These are phyloP conservation scores for Cymbopogon citratus DNA, from an alignment of 176 grass and related monocot genomes.

Conservation along the genomic window DNA sequence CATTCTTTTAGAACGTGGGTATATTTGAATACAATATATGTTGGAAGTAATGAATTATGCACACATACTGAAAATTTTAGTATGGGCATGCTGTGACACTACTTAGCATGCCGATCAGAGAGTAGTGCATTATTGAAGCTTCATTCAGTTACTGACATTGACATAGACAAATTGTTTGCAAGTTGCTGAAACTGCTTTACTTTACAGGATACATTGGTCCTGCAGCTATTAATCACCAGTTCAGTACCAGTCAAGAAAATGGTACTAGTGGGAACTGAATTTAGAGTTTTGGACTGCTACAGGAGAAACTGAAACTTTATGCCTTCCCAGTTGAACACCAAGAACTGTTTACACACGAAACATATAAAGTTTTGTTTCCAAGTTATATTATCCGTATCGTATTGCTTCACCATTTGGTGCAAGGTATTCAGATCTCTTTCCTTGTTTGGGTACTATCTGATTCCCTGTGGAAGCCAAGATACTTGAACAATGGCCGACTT, in stretches of 20 bases:
- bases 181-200: constrained; percentile 23
- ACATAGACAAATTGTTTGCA: constrained; percentile 8
- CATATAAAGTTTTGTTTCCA: constrained; percentile 26
- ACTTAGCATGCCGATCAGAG: not conserved
- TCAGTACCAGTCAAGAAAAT: constrained; percentile 15
- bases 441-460: constrained; percentile 26
- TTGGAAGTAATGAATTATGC: not conserved
- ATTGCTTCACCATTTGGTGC: constrained; percentile 46
- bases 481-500: constrained; percentile 48
- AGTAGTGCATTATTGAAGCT: not conserved
- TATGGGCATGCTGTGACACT: not conserved
- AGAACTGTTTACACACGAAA: constrained; percentile 27
- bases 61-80: not conserved
- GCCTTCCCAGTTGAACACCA: constrained; percentile 15
- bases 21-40: not conserved
- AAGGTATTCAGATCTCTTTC: constrained; percentile 50
- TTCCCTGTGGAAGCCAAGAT: constrained; percentile 44
- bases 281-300: constrained; percentile 26
- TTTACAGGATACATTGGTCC: constrained; percentile 16
- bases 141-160: not conserved
- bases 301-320: constrained; percentile 25
- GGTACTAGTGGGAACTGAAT: constrained; percentile 26
- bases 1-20: too few species aligned
- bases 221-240: constrained; percentile 18
- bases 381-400: constrained; percentile 19